Evolutionary conservation across 768 basidiomycete species (phyloP), one percentile per base, ranked within the genome.

Genomic region (Tylopilus vinaceipallidus): DNA sequence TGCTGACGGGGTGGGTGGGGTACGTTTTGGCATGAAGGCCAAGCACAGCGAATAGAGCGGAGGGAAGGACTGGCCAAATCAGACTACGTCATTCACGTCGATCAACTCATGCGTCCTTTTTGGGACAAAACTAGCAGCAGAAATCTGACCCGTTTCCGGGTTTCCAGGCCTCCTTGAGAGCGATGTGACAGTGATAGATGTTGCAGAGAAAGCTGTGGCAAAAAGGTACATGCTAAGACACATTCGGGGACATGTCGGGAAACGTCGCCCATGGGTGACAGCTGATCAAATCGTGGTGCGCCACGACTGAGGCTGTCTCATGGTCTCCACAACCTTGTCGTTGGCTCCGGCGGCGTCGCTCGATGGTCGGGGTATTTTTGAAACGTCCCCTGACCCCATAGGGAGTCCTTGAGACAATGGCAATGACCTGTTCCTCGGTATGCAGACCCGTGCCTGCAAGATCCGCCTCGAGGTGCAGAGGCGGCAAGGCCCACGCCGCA

Each of bases 21-120:
- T 17, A 27, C 56, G 53, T 34, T 62, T 62, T 32, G 63, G 56
- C 62, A 63, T 63, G 60, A 22, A 9, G 43, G 38, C 23, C n/a
- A 42, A 51, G 16, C 27, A 23, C 4, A 29, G 57, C 49, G 27
- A 34, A 40, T 49, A 53, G 56, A 45, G 53, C 56, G 60, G 56
- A 36, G 42, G 23, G 33, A 43, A 43, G 32, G 40, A 38, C 16
- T 34, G 52, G 46, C 54, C 54, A 22, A 52, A 53, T 50, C 42
- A 52, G 32, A 36, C 34, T 65, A 63, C 62, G 62, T 63, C 62
- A 63, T 56, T 14, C 11, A 39, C 53, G 62, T 65, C 62, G 62
- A 63, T 63, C 62, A 56, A 32, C 52, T 13, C 23, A 17, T 6
- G 4, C 13, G 35, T 30, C 61, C 63, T 52, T 62, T 61, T 65